Evolutionary conservation across 768 basidiomycete genomes (phyloP).

Genomic region (Naematelia encephala): DNA sequence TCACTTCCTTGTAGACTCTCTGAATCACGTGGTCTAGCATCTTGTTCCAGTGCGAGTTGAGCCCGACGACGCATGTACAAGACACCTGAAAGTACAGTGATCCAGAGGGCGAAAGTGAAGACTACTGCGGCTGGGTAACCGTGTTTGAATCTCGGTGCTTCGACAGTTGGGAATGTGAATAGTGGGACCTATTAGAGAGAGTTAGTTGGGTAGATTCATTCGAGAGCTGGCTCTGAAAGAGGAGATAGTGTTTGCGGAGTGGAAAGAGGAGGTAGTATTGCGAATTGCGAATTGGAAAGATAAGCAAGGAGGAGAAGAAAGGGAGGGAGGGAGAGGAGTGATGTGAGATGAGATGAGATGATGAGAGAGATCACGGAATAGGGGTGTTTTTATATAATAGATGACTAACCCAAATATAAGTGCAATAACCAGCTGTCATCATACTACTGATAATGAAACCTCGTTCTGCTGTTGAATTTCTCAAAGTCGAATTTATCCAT

Average conservation of each 20-base stretch:
- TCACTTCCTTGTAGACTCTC: background rate
- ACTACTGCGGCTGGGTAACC: slow-evolving; percentile 36
- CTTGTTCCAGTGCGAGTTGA: background rate
- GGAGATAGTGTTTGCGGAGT: background rate
- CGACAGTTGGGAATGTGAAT: slow-evolving; percentile 39
- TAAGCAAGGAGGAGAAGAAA: no score
- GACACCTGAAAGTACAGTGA: slow-evolving; percentile 19
- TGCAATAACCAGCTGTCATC: slow-evolving; percentile 37
- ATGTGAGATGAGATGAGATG: background rate
- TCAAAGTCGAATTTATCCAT: slow-evolving; percentile 27
- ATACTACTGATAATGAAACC: slow-evolving; percentile 32
- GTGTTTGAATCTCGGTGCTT: slow-evolving; percentile 30
- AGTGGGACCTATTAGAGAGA: slow-evolving; percentile 19
- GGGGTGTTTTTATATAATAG: no score
- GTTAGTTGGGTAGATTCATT: no score
- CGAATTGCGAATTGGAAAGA: no score
- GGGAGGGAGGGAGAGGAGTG: background rate
- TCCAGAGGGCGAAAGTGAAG: slow-evolving; percentile 32
- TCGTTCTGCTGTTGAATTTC: slow-evolving; percentile 26
- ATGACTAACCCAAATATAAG: slow-evolving; percentile 23
- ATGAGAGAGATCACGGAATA: background rate
- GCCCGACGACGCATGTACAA: slow-evolving; percentile 21
- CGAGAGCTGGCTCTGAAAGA: background rate
- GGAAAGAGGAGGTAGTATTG: no score
- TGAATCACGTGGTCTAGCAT: background rate